Evolutionary conservation across 2,329 filamentous ascomycete genomes (phyloP).

Genomic region (Mycosphaerelloides madeirae): DNA sequence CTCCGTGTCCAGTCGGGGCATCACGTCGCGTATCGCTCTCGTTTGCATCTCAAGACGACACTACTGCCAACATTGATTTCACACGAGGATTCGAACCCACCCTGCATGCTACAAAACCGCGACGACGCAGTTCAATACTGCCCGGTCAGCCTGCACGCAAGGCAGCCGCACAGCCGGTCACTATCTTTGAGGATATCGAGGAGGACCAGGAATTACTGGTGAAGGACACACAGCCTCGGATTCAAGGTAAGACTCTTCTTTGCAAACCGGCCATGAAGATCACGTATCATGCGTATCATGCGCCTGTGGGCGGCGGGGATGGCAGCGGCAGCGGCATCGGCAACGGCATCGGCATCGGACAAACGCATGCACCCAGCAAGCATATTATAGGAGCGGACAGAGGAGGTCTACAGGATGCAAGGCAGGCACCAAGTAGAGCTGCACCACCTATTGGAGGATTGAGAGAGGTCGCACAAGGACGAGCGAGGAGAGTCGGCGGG

Average conservation of each 20-base stretch:
- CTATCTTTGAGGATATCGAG: conserved; percentile 32
- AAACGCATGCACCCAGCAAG: neutral
- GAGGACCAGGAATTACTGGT: conserved; percentile 24
- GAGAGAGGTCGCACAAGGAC: conserved; percentile 8
- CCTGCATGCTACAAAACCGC: conserved; percentile 25
- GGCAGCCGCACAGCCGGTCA: conserved; percentile 14
- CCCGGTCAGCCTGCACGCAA: conserved; percentile 18
- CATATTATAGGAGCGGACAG: conserved; percentile 1
- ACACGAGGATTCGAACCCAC: conserved; percentile 29
- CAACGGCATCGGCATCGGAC: neutral
- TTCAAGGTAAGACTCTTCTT: conserved; percentile 19
- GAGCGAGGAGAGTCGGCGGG: neutral
- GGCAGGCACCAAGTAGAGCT: neutral
- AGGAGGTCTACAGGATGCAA: neutral
- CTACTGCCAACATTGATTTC: conserved; percentile 29
- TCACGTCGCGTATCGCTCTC: neutral
- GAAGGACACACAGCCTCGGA: conserved; percentile 4
- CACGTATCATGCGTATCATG: too few relatives aligned
- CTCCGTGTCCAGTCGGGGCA: neutral
- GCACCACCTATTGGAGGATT: neutral
- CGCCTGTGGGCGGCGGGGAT: conserved; percentile 2
- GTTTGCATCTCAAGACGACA: conserved; percentile 18
- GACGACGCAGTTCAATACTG: conserved; percentile 21
- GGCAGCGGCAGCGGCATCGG: conserved; percentile 3
- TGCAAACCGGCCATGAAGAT: conserved; percentile 27